These are phyloP conservation scores for Oropetium thomaeum DNA, from an alignment of 176 grass and related monocot genomes.

Conservation along the genomic window DNA sequence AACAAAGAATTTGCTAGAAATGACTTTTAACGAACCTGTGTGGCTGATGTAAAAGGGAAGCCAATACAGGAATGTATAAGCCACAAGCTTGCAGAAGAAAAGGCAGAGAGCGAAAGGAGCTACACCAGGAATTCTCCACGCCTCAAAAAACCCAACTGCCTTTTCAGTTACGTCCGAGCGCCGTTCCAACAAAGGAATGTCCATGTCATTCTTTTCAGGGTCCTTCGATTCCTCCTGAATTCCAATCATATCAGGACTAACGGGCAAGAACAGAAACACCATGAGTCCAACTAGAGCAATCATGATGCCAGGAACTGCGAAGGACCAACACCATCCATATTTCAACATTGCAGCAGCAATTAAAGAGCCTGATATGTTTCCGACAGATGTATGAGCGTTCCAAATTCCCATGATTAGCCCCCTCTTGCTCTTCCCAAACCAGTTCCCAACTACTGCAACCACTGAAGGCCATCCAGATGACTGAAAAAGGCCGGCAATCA, in stretches of 20 bases:
- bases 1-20: not conserved
- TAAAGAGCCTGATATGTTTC: slow-evolving; percentile 72
- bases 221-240: slow-evolving; percentile 41
- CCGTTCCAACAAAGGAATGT: slow-evolving; percentile 43
- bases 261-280: slow-evolving; percentile 62
- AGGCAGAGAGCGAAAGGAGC: slow-evolving; percentile 75
- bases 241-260: slow-evolving; percentile 59
- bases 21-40: slow-evolving; percentile 58
- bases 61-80: slow-evolving; percentile 87
- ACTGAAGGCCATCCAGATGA: slow-evolving; percentile 77
- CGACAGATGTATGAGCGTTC: slow-evolving; percentile 75
- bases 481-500: slow-evolving; percentile 75
- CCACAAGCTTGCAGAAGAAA: slow-evolving; percentile 87
- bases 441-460: slow-evolving; percentile 72
- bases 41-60: slow-evolving; percentile 89
- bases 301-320: slow-evolving; percentile 51
- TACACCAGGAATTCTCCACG: slow-evolving; percentile 77
- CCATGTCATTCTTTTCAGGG: slow-evolving; percentile 43
- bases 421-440: slow-evolving; percentile 90
- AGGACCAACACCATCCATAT: slow-evolving; percentile 75
- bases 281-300: slow-evolving; percentile 52
- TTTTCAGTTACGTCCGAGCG: slow-evolving; percentile 26
- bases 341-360: slow-evolving; percentile 65
- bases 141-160: slow-evolving; percentile 73
- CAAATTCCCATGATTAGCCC: slow-evolving; percentile 83